Conservation (phyloP, 768 basidiomycete genomes). For the Naematelia aurantialba region DNA sequence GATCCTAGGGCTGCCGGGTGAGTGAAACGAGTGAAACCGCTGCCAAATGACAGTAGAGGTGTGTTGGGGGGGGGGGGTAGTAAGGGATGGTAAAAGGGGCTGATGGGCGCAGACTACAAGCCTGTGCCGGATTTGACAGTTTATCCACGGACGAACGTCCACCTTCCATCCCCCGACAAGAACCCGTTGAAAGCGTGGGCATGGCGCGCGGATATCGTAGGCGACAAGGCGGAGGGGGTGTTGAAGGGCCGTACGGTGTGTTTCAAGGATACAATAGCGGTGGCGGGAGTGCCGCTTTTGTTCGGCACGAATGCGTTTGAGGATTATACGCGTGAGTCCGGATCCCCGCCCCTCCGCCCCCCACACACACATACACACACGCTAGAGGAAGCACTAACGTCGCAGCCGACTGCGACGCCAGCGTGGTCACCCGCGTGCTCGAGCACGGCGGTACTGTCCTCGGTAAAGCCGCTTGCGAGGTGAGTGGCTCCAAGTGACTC, state of each 20-base stretch:
- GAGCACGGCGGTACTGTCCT: slow-evolving; percentile 53
- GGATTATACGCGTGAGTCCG: slow-evolving; percentile 45
- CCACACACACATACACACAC: not conserved
- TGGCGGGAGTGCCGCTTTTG: slow-evolving; percentile 53
- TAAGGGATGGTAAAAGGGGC: too few relatives aligned
- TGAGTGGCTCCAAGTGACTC: slow-evolving; percentile 15
- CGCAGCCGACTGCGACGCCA: slow-evolving; percentile 51
- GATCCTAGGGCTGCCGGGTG: slow-evolving; percentile 20
- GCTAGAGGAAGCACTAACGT: not conserved
- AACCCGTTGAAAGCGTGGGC: slow-evolving; percentile 35
- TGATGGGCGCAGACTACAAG: slow-evolving; percentile 25
- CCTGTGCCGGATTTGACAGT: slow-evolving; percentile 21
- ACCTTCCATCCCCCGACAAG: slow-evolving; percentile 24
- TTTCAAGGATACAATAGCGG: slow-evolving; percentile 54
- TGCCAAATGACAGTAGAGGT: too few relatives aligned
- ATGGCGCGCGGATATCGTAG: slow-evolving; percentile 16
- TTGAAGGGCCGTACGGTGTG: slow-evolving; percentile 53
- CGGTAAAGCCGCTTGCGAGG: slow-evolving; percentile 53
- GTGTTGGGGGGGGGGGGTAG: too few relatives aligned
- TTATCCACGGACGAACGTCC: slow-evolving; percentile 35
- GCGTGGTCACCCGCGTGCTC: slow-evolving; percentile 54
- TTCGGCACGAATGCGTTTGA: slow-evolving; percentile 53
- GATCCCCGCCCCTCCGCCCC: not conserved
- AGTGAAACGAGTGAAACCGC: not conserved
- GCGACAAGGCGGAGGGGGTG: slow-evolving; percentile 20